Base-by-base conservation (phyloP, 1,139 yeast species). In the Candida tropicalis region DNA sequence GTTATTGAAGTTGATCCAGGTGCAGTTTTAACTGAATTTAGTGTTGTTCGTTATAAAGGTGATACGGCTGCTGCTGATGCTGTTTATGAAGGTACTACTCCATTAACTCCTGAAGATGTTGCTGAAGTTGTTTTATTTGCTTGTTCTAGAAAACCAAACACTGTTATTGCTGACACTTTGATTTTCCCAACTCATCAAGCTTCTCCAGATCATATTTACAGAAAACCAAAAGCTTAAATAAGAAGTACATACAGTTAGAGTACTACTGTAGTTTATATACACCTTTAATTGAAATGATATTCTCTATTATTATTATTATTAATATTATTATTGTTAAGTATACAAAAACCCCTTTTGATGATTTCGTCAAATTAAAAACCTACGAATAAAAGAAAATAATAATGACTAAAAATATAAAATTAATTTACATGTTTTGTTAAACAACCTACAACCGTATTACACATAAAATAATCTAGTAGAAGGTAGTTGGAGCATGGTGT, bases 401-500 rank as follows among this genome's bases (percentile, higher is more conserved):
- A 26, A 12, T 6, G 8, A 15, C 10, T 13, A 34, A 15, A 16
- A 17, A 25, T 34, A 23, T 35, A 35, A 24, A 25, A 25, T 17
- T 35, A 35, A 35, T 31, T 31, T 31, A 31, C 35, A 31, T 31
- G 35, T 18, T 31, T 17, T 17, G 3, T 16, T 29, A 16, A 29
- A 16, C 15, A 28, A 31, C 34, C 35, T 18, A 31, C 13, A 31
- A 31, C 13, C 13, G 8, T 11, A 29, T 12, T 29, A 29, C 17
- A 29, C 5, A 20, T 12, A 20, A 32, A 32, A 32, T 32, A 32
- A 54, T 58, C 64, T 88, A 90, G 87, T 90, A 89, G 87, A 84
- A 91, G 72, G 99, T 93, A 68, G 96, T 73, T 75, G 98, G 98
- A 78, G 95, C 86, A 79, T 85, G 84, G 79, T 89, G 79, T 75